Percentiles rank a stretch among this genome's conserved stretches.
phyloP scores from a whole-genome alignment of 371 early-diverging fungal species.

The Mortierella sp. region DNA sequence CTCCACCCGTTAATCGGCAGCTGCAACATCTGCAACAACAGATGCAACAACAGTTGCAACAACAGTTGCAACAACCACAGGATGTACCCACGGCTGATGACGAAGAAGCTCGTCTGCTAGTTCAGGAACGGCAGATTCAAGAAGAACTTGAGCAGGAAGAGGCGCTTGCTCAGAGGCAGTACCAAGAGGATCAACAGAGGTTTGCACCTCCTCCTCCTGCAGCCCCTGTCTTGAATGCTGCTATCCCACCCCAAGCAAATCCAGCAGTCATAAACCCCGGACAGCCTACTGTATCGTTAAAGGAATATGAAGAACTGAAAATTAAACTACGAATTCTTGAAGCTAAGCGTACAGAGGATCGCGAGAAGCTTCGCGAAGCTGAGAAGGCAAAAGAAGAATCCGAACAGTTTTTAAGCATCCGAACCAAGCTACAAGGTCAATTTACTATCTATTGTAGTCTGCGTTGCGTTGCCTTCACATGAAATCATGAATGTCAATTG shows the following conservation, averaged over 20 bases:
- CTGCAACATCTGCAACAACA: constrained; percentile 39
- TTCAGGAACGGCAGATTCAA: constrained; percentile 18
- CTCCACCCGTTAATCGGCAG: constrained; percentile 28
- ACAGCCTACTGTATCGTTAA: constrained; percentile 61
- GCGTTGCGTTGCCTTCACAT: background rate
- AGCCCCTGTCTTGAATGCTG: constrained; percentile 55
- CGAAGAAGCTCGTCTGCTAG: constrained; percentile 6
- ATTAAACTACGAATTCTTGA: constrained; percentile 85
- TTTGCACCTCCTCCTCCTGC: constrained; percentile 35
- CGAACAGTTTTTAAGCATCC: constrained; percentile 74
- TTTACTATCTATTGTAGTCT: background rate
- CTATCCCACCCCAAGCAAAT: constrained; percentile 28
- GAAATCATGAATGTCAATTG: background rate
- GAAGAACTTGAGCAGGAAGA: constrained; percentile 46
- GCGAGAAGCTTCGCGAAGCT: constrained; percentile 77
- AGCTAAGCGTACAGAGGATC: constrained; percentile 84
- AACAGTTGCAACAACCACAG: constrained; percentile 35
- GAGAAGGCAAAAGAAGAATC: constrained; percentile 83
- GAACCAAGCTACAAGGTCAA: constrained; percentile 77
- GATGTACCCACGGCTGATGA: constrained; percentile 8
- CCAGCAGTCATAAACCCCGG: background rate
- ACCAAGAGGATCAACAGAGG: constrained; percentile 34
- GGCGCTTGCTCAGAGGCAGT: constrained; percentile 28
- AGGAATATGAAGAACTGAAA: constrained; percentile 88
- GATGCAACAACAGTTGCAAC: constrained; percentile 20